Conservation (phyloP, 1,139 yeast species). For the Lodderomyces orthopsilosis region DNA sequence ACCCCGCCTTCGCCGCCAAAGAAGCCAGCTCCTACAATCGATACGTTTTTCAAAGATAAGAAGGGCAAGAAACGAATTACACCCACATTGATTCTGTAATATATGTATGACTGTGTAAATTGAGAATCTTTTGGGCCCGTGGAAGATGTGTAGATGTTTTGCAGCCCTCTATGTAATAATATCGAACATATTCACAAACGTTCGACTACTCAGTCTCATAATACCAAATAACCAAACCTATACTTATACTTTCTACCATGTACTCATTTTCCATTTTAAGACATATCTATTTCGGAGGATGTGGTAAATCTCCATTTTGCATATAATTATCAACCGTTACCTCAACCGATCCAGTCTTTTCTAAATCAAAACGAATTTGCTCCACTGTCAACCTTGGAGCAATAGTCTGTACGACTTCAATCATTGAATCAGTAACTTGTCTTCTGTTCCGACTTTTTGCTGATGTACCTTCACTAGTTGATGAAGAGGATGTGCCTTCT, state of each 20-base stretch:
- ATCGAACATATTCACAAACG: too few species aligned
- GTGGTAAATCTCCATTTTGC: constrained; percentile 62
- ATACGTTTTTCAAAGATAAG: constrained; percentile 14
- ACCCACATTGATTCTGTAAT: constrained; percentile 36
- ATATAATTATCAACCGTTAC: constrained; percentile 70
- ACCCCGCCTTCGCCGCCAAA: background rate
- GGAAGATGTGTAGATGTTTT: background rate
- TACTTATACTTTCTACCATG: too few species aligned
- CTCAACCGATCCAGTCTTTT: constrained; percentile 77
- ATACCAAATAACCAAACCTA: too few species aligned
- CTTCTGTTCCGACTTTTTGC: constrained; percentile 34
- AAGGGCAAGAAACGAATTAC: constrained; percentile 44
- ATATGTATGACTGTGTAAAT: background rate
- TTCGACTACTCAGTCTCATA: too few species aligned
- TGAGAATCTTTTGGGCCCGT: background rate
- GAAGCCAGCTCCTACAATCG: constrained; percentile 11
- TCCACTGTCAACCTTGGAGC: constrained; percentile 71
- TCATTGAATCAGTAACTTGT: constrained; percentile 73
- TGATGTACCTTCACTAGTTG: constrained; percentile 5
- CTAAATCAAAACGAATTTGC: constrained; percentile 66
- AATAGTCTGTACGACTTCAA: constrained; percentile 78
- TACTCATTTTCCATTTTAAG: too few species aligned
- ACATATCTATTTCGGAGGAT: constrained; percentile 50
- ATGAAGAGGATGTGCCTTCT: constrained; percentile 7
- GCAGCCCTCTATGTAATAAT: background rate